Conservation (phyloP, 805 yeast genomes). For the Lachancea nothofagi region DNA sequence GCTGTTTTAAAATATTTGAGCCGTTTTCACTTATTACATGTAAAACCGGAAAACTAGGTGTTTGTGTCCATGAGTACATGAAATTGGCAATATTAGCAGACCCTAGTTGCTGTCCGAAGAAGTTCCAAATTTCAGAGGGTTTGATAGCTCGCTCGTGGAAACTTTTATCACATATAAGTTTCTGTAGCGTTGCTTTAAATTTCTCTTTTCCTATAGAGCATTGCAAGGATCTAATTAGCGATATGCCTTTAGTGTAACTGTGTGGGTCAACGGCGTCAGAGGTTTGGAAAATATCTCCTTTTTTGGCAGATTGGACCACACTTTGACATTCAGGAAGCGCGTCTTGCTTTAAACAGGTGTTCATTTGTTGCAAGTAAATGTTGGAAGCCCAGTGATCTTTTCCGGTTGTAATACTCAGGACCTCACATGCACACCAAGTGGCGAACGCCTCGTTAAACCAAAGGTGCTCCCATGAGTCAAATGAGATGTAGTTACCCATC, state of each 20-base stretch:
- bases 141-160: conserved; percentile 21
- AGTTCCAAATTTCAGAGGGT: conserved; percentile 30
- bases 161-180: conserved; percentile 14
- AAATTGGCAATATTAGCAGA: conserved; percentile 26
- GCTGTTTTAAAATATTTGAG: conserved; percentile 36
- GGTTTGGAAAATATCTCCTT: conserved; percentile 16
- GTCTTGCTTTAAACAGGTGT: conserved; percentile 16
- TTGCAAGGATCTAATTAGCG: conserved; percentile 27
- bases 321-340: conserved; percentile 13
- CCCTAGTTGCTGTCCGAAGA: conserved; percentile 19
- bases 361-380: conserved; percentile 22
- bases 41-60: conserved; percentile 55
- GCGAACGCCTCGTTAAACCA: conserved; percentile 82
- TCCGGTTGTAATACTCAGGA: conserved; percentile 33
- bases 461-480: conserved; percentile 60
- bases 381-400: conserved; percentile 23
- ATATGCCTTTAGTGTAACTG: conserved; percentile 31
- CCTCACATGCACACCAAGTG: conserved; percentile 57
- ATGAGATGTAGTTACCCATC: conserved; percentile 65
- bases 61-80: conserved; percentile 50
- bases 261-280: conserved; percentile 30
- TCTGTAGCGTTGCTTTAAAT: conserved; percentile 18
- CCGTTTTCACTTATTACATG: conserved; percentile 30
- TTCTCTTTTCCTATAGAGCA: conserved; percentile 20
- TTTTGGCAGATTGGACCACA: conserved; percentile 16